A percentile compares a stretch with the other conserved stretches of the same genome.
phyloP scores from a whole-genome alignment of 2,329 filamentous ascomycete genomes.

The Trichoderma harzianum region DNA sequence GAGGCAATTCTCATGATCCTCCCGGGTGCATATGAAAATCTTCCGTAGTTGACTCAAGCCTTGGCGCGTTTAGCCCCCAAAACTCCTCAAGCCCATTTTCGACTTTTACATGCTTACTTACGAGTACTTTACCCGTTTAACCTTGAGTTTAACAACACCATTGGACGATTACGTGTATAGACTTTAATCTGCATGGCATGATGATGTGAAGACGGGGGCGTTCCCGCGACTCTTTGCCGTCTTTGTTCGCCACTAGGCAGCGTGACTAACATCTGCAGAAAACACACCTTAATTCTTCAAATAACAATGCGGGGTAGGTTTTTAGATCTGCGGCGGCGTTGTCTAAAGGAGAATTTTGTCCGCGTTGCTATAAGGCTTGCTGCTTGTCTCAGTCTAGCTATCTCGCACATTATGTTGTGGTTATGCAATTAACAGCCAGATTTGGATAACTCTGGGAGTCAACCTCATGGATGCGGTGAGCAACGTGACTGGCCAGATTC shows the following conservation, averaged over 20 bases:
- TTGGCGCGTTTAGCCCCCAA: neutral
- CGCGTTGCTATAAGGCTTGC: neutral
- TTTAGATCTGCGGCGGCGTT: neutral
- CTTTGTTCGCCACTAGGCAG: neutral
- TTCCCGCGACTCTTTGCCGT: neutral
- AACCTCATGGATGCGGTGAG: neutral
- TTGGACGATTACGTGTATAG: neutral
- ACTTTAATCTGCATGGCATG: neutral
- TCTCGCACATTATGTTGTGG: neutral
- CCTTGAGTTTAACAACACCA: neutral
- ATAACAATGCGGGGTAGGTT: neutral
- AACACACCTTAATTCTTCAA: neutral
- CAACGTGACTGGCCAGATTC: neutral
- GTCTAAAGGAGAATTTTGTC: neutral
- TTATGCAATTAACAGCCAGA: neutral
- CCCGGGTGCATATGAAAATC: neutral
- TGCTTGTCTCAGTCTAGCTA: neutral
- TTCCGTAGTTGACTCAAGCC: neutral
- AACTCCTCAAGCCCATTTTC: neutral
- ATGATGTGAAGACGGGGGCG: neutral
- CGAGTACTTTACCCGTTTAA: neutral
- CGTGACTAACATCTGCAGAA: neutral
- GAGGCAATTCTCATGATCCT: neutral
- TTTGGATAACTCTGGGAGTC: neutral
- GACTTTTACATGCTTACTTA: neutral